Conservation (phyloP, 768 basidiomycete species). For the Amylocystis lapponica region DNA sequence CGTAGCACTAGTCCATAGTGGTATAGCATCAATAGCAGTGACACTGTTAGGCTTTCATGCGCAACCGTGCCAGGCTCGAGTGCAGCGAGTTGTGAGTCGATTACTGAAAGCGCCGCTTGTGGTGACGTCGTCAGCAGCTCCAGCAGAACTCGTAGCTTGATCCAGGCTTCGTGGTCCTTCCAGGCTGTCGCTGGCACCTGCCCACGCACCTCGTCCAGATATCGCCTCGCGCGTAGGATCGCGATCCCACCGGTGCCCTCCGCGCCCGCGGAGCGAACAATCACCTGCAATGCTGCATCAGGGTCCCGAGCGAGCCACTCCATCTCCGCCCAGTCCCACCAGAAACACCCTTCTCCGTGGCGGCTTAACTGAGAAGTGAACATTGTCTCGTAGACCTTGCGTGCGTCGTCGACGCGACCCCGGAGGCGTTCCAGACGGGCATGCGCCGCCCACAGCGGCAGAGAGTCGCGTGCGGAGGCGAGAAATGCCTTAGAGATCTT, state of each 20-base stretch:
- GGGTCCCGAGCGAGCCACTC: conserved; percentile 62
- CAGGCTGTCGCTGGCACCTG: conserved; percentile 26
- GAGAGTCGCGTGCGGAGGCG: conserved; percentile 47
- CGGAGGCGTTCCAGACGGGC: conserved; percentile 67
- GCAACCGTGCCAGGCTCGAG: conserved; percentile 14
- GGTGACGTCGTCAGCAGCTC: conserved; percentile 52
- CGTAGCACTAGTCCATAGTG: conserved; percentile 49
- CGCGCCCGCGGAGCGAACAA: conserved; percentile 48
- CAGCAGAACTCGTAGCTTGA: conserved; percentile 57
- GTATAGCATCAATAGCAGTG: conserved; percentile 55
- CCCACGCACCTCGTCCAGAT: conserved; percentile 42
- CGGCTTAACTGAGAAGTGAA: conserved; percentile 36
- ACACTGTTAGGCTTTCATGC: conserved; percentile 54
- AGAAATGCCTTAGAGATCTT: conserved; percentile 65
- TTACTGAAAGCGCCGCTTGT: conserved; percentile 34
- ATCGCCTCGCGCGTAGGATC: conserved; percentile 58
- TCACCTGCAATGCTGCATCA: conserved; percentile 46
- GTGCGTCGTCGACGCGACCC: conserved; percentile 58
- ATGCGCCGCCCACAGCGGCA: conserved; percentile 70
- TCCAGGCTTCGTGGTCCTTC: conserved; percentile 62
- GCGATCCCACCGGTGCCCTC: conserved; percentile 48
- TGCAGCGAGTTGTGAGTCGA: conserved; percentile 25
- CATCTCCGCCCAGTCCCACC: conserved; percentile 85
- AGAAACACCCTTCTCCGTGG: conserved; percentile 42
- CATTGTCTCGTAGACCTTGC: conserved; percentile 72